Conservation (phyloP, 2,329 filamentous ascomycete species). For the Aspergillus sp. region DNA sequence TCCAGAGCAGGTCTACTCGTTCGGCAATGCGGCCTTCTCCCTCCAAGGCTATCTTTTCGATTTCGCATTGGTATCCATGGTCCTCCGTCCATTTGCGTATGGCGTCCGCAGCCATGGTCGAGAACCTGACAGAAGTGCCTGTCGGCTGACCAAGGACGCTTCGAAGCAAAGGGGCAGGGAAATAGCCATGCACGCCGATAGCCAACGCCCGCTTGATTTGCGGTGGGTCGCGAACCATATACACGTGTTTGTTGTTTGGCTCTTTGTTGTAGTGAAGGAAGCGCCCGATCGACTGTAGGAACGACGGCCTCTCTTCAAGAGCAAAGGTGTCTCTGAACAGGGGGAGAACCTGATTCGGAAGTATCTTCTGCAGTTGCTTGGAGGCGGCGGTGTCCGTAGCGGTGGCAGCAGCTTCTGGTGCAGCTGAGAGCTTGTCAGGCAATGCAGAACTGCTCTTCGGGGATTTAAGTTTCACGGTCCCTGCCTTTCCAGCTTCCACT, state of each 20-base stretch:
- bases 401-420: slow-evolving; percentile 19
- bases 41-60: slow-evolving; percentile 92
- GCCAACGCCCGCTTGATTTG: slow-evolving; percentile 82
- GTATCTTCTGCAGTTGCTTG: slow-evolving; percentile 33
- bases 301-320: slow-evolving; percentile 54
- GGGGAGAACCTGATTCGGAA: slow-evolving; percentile 50
- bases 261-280: slow-evolving; percentile 52
- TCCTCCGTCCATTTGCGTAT: slow-evolving; percentile 78
- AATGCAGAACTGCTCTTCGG: slow-evolving; percentile 20
- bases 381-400: slow-evolving; percentile 33
- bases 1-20: slow-evolving; percentile 89
- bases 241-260: slow-evolving; percentile 66
- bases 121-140: slow-evolving; percentile 90
- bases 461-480: slow-evolving; percentile 28
- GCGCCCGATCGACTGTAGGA: slow-evolving; percentile 56
- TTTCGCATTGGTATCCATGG: slow-evolving; percentile 72
- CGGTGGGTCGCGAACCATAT: slow-evolving; percentile 64
- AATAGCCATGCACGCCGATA: slow-evolving; percentile 92
- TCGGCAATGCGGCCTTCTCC: slow-evolving; percentile 91
- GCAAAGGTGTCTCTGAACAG: slow-evolving; percentile 47
- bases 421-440: slow-evolving; percentile 21
- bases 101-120: slow-evolving; percentile 77
- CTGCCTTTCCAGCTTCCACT: slow-evolving; percentile 26
- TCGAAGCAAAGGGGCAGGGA: slow-evolving; percentile 82
- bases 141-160: slow-evolving; percentile 92